phyloP scores from a whole-genome alignment of 1,284 basidiomycete species.

The Naganishia sp. region DNA sequence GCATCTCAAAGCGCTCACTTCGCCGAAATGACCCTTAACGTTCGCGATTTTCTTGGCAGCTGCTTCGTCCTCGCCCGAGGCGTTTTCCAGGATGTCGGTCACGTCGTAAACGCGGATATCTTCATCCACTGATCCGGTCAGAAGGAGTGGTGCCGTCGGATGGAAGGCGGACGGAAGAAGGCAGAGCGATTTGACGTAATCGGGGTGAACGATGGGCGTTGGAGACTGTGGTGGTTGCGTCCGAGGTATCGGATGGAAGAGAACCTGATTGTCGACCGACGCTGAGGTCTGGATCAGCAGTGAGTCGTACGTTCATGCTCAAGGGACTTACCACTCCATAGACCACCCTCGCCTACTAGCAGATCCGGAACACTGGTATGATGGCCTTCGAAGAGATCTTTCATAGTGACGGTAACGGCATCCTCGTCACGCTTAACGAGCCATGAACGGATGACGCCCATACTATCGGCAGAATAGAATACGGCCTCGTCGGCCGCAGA shows the following conservation, averaged over 20 bases:
- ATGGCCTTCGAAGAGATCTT: slow-evolving; percentile 46
- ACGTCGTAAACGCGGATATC: slow-evolving; percentile 67
- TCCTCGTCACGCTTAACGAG: slow-evolving; percentile 33
- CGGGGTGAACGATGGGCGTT: slow-evolving; percentile 65
- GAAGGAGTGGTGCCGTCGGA: slow-evolving; percentile 65
- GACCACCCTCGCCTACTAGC: slow-evolving; percentile 62
- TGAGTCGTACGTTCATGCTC: too few species aligned
- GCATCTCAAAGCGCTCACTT: slow-evolving; percentile 69
- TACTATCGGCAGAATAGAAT: slow-evolving; percentile 79
- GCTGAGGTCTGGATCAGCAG: slow-evolving; percentile 56
- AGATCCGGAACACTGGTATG: slow-evolving; percentile 63
- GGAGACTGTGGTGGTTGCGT: slow-evolving; percentile 49
- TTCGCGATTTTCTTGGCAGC: slow-evolving; percentile 56
- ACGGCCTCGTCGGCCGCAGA: slow-evolving; percentile 38
- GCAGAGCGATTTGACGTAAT: slow-evolving; percentile 70
- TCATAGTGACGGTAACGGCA: slow-evolving; percentile 30
- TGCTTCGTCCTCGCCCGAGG: slow-evolving; percentile 29
- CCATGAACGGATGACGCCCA: slow-evolving; percentile 70
- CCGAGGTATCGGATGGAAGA: slow-evolving; percentile 58
- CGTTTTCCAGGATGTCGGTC: slow-evolving; percentile 59
- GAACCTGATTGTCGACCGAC: slow-evolving; percentile 81
- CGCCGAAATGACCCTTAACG: slow-evolving; percentile 82
- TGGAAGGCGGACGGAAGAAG: slow-evolving; percentile 63
- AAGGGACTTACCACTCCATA: slow-evolving; percentile 76
- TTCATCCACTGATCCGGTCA: slow-evolving; percentile 77